Evolutionary conservation across 2,329 filamentous ascomycete genomes (phyloP), one percentile per base, ranked within the genome.

Genomic region (Aspergillus spinulosporus): DNA sequence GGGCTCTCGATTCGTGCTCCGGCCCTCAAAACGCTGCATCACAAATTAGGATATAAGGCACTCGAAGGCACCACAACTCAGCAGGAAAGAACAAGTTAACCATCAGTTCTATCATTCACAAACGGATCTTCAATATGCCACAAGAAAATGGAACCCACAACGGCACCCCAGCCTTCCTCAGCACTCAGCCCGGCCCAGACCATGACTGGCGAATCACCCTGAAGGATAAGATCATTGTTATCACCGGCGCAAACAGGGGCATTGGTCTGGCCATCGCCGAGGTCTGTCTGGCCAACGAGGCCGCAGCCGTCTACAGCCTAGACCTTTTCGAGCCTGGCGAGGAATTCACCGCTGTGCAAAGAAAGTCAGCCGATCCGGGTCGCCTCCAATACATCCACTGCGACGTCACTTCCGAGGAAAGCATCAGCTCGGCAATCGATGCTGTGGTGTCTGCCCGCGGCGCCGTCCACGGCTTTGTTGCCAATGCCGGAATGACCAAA

Each of bases 221-320:
- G 60, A 78, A 78, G 29, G 59, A 63, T 46, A 62, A 63, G n/a
- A 61, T 57, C 12, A 59, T 64, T 74, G 49, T 32, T 15, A 52
- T 52, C 29, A 52, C 49, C 14, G 49, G 49, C 0, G 49, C 49
- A 4, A 52, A 79, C 61, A 57, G 74, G 52, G 77, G 77, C 37
- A 79, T 80, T 46, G 77, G 77, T 2, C 70, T 79, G 2, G 77
- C 75, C 5, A 73, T 80, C 44, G 76, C 77, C 31, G 73, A 79
- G 60, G 72, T 76, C 45, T 79, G 76, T 62, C 72, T 80, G 12
- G 74, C 71, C 61, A 80, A 80, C 64, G 66, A 65, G 2, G 77
- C 77, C 15, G 66, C 66, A 9, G 64, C 57, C 29, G 69, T 78
- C 37, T 76, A 73, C 65, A 74, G 70, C 21, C 66, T 78, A 36